Base-by-base conservation (phyloP, 768 basidiomycete genomes). In the Rhizopogon vesiculosus region DNA sequence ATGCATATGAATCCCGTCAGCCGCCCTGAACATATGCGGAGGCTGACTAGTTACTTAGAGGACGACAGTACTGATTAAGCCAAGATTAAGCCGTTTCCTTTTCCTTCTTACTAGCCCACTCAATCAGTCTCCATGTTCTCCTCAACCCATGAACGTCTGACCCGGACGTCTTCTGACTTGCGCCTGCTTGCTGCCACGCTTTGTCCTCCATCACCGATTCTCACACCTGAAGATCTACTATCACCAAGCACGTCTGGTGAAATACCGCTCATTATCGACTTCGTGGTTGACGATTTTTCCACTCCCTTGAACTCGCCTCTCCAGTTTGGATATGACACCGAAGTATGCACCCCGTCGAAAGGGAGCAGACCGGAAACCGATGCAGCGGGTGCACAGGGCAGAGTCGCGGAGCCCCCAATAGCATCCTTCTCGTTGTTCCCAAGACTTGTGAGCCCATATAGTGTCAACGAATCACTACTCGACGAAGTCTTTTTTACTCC, bases 181-280 rank as follows among this genome's bases (percentile, higher is more conserved):
- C 62, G 73, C 46, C 66, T 70, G 35, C 64, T 79, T 41, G 69
- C 69, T 16, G 63, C 70, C 49, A 38, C 16, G 22, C 59, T 80
- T 38, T 57, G 64, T 13, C 79, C 76, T 28, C 76, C 78, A 12
- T 82, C 80, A 12, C 80, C 81, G 10, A 67, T 78, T 46, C 61
- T 80, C 54, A 74, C 62, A 22, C 67, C 78, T n/a, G 68, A 69
- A 44, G 64, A 69, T 25, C 57, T 78, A 45, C 56, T 67, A 28
- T 64, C 69, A 54, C 66, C 72, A 5, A 69, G 65, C 59, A 76
- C 76, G 29, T 79, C 77, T 35, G 78, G 75, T 33, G 74, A 78
- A 49, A 82, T 84, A 54, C 82, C 80, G n/a, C 72, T 84, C 40
- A 61, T 79, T 56, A 69, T 81, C 52, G 75, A 78, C 45, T 53